phyloP scores from a whole-genome alignment of 2,329 filamentous ascomycete species.

The Beauveria asiatica region DNA sequence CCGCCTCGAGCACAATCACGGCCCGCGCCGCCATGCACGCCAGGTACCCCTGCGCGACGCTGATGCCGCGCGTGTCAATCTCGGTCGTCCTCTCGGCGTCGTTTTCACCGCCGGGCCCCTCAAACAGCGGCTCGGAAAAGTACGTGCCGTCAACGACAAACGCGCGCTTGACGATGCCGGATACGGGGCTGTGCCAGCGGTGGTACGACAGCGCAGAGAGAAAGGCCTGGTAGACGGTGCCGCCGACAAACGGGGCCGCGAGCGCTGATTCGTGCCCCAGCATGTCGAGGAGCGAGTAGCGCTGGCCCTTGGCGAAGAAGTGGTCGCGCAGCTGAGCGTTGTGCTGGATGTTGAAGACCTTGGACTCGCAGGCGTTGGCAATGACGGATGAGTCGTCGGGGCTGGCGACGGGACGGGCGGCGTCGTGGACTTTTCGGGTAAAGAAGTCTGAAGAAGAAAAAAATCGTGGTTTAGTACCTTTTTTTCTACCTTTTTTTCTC shows the following conservation, averaged over 20 bases:
- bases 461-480: not conserved
- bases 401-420: slow-evolving; percentile 48
- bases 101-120: slow-evolving; percentile 22
- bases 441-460: slow-evolving; percentile 44
- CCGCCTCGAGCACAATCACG: slow-evolving; percentile 61
- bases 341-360: slow-evolving; percentile 42
- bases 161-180: slow-evolving; percentile 50
- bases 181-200: slow-evolving; percentile 63
- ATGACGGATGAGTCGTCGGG: slow-evolving; percentile 47
- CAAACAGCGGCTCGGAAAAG: slow-evolving; percentile 49
- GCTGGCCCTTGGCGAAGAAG: slow-evolving; percentile 64
- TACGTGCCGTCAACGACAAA: slow-evolving; percentile 58
- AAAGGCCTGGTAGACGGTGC: slow-evolving; percentile 64
- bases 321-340: slow-evolving; percentile 46
- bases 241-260: slow-evolving; percentile 48
- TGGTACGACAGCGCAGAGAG: slow-evolving; percentile 61
- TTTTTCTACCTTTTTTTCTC: not conserved
- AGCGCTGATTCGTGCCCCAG: slow-evolving; percentile 43
- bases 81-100: slow-evolving; percentile 18
- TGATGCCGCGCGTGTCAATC: slow-evolving; percentile 35
- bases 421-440: slow-evolving; percentile 46
- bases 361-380: slow-evolving; percentile 58
- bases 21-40: slow-evolving; percentile 58
- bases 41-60: slow-evolving; percentile 55
- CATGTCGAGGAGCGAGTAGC: slow-evolving; percentile 59